Evolutionary conservation across 345 rosid species (phyloP).

Genomic region (Cardiospermum halicacabum): DNA sequence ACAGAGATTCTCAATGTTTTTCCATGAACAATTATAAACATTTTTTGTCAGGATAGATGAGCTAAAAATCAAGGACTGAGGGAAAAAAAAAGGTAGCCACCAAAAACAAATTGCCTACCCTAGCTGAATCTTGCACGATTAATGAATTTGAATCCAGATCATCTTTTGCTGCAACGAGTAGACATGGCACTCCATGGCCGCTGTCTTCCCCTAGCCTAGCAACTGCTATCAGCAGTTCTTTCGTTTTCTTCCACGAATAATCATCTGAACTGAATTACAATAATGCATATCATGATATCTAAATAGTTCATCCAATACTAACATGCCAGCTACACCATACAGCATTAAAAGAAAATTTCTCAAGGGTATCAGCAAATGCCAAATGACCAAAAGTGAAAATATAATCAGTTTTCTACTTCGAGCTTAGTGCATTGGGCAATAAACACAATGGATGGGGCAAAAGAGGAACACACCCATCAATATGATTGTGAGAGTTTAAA

Average conservation of each 20-base stretch:
- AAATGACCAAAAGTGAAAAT: background rate
- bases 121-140: slow-evolving; percentile 55
- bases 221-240: slow-evolving; percentile 59
- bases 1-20: background rate
- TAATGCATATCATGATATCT: slow-evolving; percentile 14
- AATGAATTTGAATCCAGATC: slow-evolving; percentile 59
- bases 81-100: slow-evolving; percentile 9
- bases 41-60: background rate
- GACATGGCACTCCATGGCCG: slow-evolving; percentile 60
- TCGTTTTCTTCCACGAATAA: slow-evolving; percentile 70
- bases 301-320: background rate
- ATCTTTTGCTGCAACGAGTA: slow-evolving; percentile 73
- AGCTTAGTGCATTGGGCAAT: too few species aligned
- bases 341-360: background rate
- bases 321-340: background rate
- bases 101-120: slow-evolving; percentile 32
- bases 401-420: background rate
- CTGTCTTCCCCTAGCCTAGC: slow-evolving; percentile 68
- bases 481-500: background rate
- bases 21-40: background rate
- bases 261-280: slow-evolving; percentile 56
- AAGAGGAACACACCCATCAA: background rate
- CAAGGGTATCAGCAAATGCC: background rate
- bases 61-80: background rate
- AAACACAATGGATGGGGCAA: background rate